Base-by-base conservation (phyloP, 78 protist genomes). In the slime mould (Dictyostelium discoideum) region DNA sequence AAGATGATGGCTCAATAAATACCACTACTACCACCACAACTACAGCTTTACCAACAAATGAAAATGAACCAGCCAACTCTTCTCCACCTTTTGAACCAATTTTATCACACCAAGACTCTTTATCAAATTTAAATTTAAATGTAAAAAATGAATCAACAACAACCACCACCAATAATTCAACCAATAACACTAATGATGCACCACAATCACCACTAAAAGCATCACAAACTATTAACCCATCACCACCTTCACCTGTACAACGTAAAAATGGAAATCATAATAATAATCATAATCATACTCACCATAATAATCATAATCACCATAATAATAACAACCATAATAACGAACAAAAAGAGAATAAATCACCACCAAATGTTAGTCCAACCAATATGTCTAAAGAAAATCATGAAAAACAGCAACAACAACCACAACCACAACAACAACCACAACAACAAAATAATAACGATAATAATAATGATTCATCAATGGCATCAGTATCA, bases 151-250 rank as follows among this genome's bases (percentile, higher is more conserved):
- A 67, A 67, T 22, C 40, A 20, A 20, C 77, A 2, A 20, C 65
- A 16, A 10, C 65, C 65, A 16, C 10, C 65, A 60, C 69, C 69
- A 63, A 63, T 63, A 67, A 57, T 14, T 7, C 4, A 3, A 44
- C 4, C 8, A 57, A 57, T 39, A 72, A 72, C 11, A 74, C 29
- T 74, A 37, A 40, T 78, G 4, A 3, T 42, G 32, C 57, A 26
- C 29, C 57, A 42, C 84, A 37, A 83, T 83, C 87, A 48, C 87
- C 87, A 57, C 37, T 83, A 57, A 83, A 83, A 83, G 65, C 87
- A 37, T 83, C 87, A 60, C 87, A 83, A 83, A 83, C 87, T 60
- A 83, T 83, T 10, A 83, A 83, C 7, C 60, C 87, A 57, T 7
- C 72, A 13, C 87, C 72, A 32, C 87, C 72, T 5, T 57, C 72